These are phyloP conservation scores for Striga hermonthica DNA, from an alignment of 305 asterid genomes.

Conservation along the genomic window DNA sequence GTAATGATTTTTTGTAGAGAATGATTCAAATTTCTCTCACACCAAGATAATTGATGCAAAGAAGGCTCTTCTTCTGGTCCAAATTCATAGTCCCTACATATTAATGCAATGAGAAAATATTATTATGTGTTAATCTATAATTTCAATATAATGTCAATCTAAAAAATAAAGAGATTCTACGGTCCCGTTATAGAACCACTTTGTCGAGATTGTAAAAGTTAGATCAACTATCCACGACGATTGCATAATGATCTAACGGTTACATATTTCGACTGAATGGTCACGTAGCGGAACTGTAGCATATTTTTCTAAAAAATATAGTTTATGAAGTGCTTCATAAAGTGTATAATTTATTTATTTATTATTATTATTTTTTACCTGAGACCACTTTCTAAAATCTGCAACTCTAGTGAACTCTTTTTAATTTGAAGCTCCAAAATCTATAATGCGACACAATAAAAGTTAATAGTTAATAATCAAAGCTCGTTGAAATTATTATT, in stretches of 20 bases:
- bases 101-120: background rate
- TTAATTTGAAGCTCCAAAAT: slow-evolving; percentile 54
- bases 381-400: slow-evolving; percentile 46
- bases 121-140: background rate
- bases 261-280: no score
- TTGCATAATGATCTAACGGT: no score
- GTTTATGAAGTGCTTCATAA: background rate
- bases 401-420: slow-evolving; percentile 43
- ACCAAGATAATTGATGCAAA: slow-evolving; percentile 56
- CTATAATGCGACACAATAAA: slow-evolving; percentile 33
- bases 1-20: slow-evolving; percentile 41
- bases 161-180: no score
- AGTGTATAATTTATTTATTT: background rate
- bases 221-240: no score
- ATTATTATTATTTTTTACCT: no score
- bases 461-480: background rate
- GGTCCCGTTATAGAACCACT: no score
- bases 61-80: slow-evolving; percentile 44
- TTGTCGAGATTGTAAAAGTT: no score
- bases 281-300: no score
- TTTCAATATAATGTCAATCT: background rate
- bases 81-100: slow-evolving; percentile 49
- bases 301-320: background rate
- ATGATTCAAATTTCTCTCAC: slow-evolving; percentile 47
- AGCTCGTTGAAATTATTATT: background rate